Conservation (phyloP, 805 yeast genomes). For the Yarrowia yakushimensis region DNA sequence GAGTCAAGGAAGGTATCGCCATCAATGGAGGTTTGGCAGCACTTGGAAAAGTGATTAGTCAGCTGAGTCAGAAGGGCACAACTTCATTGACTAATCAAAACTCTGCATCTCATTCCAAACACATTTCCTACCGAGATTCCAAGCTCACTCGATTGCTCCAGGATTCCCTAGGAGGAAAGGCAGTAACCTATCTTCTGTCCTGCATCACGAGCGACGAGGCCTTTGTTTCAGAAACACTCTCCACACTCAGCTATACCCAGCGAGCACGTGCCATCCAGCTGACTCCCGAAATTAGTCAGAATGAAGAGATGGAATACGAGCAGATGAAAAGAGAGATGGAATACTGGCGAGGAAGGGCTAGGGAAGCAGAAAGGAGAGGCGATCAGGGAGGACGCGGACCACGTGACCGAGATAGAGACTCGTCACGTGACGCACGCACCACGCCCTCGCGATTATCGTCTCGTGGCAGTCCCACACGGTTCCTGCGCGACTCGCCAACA, state of each 20-base stretch:
- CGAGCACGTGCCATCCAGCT: conserved; percentile 32
- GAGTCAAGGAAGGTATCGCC: conserved; percentile 61
- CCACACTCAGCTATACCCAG: conserved; percentile 32
- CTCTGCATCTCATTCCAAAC: conserved; percentile 9
- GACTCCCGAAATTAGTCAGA: conserved; percentile 31
- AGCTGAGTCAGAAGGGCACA: conserved; percentile 39
- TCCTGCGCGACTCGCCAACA: not conserved
- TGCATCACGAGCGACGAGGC: conserved; percentile 49
- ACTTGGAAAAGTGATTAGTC: conserved; percentile 54
- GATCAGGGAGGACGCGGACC: no score
- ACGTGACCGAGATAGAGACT: not conserved
- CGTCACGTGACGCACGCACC: not conserved
- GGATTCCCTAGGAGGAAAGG: conserved; percentile 81
- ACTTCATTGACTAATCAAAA: not conserved
- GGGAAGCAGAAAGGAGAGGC: not conserved
- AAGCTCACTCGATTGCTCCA: conserved; percentile 69
- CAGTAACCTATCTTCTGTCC: conserved; percentile 84
- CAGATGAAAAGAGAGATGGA: conserved; percentile 29
- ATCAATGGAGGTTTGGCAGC: conserved; percentile 66
- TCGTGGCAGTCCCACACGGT: not conserved
- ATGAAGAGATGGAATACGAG: conserved; percentile 27
- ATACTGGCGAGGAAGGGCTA: conserved; percentile 25
- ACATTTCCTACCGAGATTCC: conserved; percentile 61
- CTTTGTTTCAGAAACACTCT: conserved; percentile 30
- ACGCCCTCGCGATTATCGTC: not conserved